phyloP scores from a whole-genome alignment of 2,329 filamentous ascomycete genomes.

The Trichoderma koningiopsis region DNA sequence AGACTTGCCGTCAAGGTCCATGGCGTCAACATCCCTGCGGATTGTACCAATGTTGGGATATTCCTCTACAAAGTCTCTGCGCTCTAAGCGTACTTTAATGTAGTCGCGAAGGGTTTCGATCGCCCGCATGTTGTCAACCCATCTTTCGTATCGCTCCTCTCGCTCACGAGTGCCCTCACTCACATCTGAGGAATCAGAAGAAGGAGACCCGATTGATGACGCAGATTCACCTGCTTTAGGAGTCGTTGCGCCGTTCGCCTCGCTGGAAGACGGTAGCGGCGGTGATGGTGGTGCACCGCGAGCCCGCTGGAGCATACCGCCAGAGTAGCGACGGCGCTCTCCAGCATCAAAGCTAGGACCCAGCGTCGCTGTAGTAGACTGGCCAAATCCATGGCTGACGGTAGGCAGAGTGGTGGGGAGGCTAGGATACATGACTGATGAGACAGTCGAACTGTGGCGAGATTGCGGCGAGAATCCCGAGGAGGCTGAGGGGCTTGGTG shows the following conservation, averaged over 20 bases:
- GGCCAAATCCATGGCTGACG: slow-evolving; percentile 69
- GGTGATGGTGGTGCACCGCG: slow-evolving; percentile 45
- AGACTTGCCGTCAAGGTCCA: slow-evolving; percentile 44
- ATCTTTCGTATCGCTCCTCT: slow-evolving; percentile 64
- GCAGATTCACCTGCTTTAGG: slow-evolving; percentile 49
- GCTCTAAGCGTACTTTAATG: slow-evolving; percentile 59
- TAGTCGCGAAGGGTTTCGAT: slow-evolving; percentile 64
- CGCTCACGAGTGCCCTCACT: slow-evolving; percentile 56
- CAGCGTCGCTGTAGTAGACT: slow-evolving; percentile 70
- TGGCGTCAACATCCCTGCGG: slow-evolving; percentile 36
- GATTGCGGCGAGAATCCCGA: slow-evolving; percentile 69
- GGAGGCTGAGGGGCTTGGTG: slow-evolving; percentile 66
- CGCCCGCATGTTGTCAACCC: slow-evolving; percentile 66
- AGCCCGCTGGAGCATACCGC: slow-evolving; percentile 66
- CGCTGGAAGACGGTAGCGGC: slow-evolving; percentile 31
- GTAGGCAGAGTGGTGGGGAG: slow-evolving; percentile 59
- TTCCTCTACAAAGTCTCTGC: slow-evolving; percentile 54
- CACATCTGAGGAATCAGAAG: slow-evolving; percentile 57
- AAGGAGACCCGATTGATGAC: slow-evolving; percentile 55
- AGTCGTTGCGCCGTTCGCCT: slow-evolving; percentile 45
- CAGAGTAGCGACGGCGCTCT: slow-evolving; percentile 66
- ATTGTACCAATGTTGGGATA: slow-evolving; percentile 25
- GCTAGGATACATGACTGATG: slow-evolving; percentile 72
- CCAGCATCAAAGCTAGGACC: slow-evolving; percentile 67
- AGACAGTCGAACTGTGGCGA: slow-evolving; percentile 61